phyloP scores from a whole-genome alignment of 148 eudicot genomes.

The Fagopyrum homotropicum region DNA sequence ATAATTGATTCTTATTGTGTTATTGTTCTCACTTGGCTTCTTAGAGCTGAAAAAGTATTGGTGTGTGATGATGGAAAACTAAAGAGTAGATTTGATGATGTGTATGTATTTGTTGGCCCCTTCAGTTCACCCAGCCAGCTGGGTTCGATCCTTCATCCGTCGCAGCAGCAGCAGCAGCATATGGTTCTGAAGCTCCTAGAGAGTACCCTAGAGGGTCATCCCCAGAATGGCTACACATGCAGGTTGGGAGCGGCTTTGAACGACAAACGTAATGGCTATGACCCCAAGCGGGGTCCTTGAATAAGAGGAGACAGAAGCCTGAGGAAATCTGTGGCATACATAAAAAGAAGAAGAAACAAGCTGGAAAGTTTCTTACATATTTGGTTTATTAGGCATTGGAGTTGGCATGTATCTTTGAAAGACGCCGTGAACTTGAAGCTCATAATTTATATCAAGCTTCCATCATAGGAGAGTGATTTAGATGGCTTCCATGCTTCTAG shows the following conservation, averaged over 20 bases:
- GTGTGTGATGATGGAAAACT: too few relatives aligned
- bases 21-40: too few relatives aligned
- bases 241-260: constrained; percentile 52
- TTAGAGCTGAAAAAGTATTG: too few relatives aligned
- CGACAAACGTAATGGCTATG: constrained; percentile 24
- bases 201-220: constrained; percentile 41
- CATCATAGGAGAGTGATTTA: background rate
- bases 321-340: constrained; percentile 7
- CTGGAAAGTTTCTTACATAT: background rate
- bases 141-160: constrained; percentile 25
- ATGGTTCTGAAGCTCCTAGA: constrained; percentile 38
- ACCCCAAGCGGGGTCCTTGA: background rate
- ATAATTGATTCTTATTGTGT: too few relatives aligned
- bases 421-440: background rate
- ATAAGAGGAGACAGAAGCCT: constrained; percentile 5
- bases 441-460: background rate
- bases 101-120: constrained; percentile 3
- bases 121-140: constrained; percentile 45
- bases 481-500: background rate
- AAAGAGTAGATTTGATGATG: background rate
- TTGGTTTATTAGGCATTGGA: background rate
- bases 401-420: background rate
- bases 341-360: background rate
- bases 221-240: constrained; percentile 69
- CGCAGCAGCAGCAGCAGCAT: constrained; percentile 22